phyloP scores from a whole-genome alignment of 257 asterid genomes.

The Solanum gracilifrons region DNA sequence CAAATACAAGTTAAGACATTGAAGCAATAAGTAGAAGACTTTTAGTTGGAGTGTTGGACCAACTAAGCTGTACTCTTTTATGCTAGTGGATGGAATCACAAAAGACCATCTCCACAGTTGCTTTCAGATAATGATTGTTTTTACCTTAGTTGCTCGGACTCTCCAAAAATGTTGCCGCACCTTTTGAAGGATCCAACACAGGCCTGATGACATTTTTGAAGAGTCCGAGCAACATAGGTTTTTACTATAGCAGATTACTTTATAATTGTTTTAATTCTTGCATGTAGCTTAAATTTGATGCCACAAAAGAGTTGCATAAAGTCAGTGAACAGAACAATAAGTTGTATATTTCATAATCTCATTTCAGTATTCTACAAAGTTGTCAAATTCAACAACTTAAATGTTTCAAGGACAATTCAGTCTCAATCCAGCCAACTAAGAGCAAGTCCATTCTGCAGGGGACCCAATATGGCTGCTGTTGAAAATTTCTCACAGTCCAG shows the following conservation, averaged over 20 bases:
- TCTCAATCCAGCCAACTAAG: not conserved
- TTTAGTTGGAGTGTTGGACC: not conserved
- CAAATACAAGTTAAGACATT: slow-evolving; percentile 68
- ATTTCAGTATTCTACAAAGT: not conserved
- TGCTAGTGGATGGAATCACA: slow-evolving; percentile 84
- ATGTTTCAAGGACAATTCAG: not conserved
- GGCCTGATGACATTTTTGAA: not conserved
- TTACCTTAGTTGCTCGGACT: not conserved
- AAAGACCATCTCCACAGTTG: slow-evolving; percentile 70
- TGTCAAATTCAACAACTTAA: not conserved
- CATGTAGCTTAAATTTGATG: not conserved
- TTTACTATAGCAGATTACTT: not conserved
- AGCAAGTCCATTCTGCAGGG: not conserved
- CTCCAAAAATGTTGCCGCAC: too few relatives aligned
- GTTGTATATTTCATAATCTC: not conserved
- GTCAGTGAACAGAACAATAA: not conserved
- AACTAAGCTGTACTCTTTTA: slow-evolving; percentile 41
- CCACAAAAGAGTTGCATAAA: not conserved
- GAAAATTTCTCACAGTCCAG: not conserved
- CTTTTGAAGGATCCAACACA: not conserved
- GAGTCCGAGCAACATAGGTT: not conserved
- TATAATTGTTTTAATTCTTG: not conserved
- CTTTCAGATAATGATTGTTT: slow-evolving; percentile 56
- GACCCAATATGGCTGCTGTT: not conserved
- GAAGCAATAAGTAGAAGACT: slow-evolving; percentile 70